These are phyloP conservation scores for Cucurbita maxima DNA, from an alignment of 306 rosid species.

Conservation along the genomic window DNA sequence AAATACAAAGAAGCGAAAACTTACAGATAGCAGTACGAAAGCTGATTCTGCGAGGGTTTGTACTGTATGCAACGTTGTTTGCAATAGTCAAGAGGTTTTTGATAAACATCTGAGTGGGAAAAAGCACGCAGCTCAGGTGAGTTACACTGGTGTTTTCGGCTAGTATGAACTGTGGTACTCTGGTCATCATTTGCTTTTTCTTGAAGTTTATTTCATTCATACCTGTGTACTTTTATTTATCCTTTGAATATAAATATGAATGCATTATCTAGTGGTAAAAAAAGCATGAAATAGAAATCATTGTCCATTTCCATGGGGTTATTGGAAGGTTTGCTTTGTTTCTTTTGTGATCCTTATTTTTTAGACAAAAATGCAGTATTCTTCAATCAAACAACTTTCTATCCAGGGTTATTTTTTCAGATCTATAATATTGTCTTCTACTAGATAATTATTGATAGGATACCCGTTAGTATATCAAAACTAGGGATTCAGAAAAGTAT, in stretches of 20 bases:
- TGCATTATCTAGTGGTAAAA: background rate
- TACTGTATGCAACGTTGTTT: constrained; percentile 33
- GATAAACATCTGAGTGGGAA: constrained; percentile 41
- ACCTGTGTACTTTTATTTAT: background rate
- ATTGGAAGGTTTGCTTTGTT: background rate
- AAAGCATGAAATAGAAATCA: background rate
- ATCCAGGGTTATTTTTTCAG: too few species aligned
- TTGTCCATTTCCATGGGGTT: background rate
- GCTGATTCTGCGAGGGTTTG: constrained; percentile 33
- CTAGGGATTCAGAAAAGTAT: too few species aligned
- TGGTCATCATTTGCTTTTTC: background rate
- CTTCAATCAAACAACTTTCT: too few species aligned
- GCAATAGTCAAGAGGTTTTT: constrained; percentile 43
- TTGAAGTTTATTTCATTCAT: background rate
- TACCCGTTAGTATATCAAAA: too few species aligned
- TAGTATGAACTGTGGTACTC: background rate
- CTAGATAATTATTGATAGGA: too few species aligned
- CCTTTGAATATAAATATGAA: background rate
- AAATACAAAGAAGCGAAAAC: constrained; percentile 30
- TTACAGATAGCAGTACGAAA: constrained; percentile 16
- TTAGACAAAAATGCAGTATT: too few species aligned
- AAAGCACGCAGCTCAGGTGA: constrained; percentile 56
- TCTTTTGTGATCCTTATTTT: background rate
- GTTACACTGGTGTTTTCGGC: background rate
- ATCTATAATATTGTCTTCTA: too few species aligned